A percentile compares a stretch with the other conserved stretches of the same genome.
Evolutionary conservation across 2,329 filamentous ascomycete species (phyloP).

Genomic region (Sclerotinia glacialis): DNA sequence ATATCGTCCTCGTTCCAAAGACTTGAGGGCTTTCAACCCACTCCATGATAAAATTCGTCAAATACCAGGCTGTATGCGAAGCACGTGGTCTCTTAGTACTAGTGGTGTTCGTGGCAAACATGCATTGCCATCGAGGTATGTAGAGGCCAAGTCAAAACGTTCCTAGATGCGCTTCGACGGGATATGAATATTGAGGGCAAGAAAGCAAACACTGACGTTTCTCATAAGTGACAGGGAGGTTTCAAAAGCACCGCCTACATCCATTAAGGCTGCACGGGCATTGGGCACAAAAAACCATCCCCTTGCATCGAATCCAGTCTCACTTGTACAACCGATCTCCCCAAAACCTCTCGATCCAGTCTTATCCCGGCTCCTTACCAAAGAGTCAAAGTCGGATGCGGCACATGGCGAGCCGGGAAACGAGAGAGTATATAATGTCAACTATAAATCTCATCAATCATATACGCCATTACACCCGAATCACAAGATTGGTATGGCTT

Average conservation of each 20-base stretch:
- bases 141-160: no score
- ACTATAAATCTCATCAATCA: not conserved
- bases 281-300: no score
- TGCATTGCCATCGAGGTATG: not conserved
- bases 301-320: not conserved
- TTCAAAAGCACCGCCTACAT: not conserved
- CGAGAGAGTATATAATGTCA: not conserved
- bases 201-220: not conserved
- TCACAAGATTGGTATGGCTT: not conserved
- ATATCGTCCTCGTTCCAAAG: constrained; percentile 6
- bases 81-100: not conserved
- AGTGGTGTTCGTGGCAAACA: not conserved
- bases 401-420: not conserved
- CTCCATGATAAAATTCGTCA: not conserved
- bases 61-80: not conserved
- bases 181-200: not conserved
- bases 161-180: not conserved
- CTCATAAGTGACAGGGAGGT: not conserved
- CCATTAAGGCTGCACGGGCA: not conserved
- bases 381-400: not conserved
- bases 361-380: no score
- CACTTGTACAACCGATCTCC: not conserved
- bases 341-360: not conserved
- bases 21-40: not conserved
- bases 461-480: not conserved